Percentiles rank a stretch among this genome's conserved stretches.
These are phyloP conservation scores for Lasiodiplodia sp. DNA, from an alignment of 2,329 filamentous ascomycete genomes.

Conservation along the genomic window DNA sequence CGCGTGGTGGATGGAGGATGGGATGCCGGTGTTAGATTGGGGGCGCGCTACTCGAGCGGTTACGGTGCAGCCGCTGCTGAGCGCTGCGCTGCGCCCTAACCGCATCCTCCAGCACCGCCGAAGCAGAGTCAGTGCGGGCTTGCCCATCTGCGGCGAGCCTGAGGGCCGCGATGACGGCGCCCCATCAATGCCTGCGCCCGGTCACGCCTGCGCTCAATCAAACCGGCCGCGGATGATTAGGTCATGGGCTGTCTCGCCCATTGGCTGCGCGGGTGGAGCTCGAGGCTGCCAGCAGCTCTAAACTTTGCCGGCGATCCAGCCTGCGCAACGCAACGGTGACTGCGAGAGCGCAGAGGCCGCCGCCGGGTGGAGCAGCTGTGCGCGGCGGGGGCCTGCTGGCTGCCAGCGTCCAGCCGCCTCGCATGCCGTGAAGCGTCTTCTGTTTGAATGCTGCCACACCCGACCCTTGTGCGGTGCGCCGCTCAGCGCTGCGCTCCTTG, in stretches of 20 bases:
- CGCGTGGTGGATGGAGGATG: constrained; percentile 28
- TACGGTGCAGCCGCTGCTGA: constrained; percentile 23
- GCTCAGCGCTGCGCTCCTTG: constrained; percentile 24
- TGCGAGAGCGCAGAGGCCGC: not conserved
- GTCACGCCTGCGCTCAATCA: constrained; percentile 26
- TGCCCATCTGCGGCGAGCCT: constrained; percentile 26
- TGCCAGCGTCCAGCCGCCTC: not conserved
- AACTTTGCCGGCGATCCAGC: constrained; percentile 24
- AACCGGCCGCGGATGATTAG: constrained; percentile 22
- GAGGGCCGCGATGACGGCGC: constrained; percentile 23
- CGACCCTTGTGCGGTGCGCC: constrained; percentile 27
- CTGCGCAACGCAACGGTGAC: constrained; percentile 19
- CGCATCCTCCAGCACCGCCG: constrained; percentile 27
- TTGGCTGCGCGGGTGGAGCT: constrained; percentile 22
- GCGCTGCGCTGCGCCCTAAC: constrained; percentile 28
- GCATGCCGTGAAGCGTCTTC: constrained; percentile 23
- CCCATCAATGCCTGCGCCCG: constrained; percentile 22
- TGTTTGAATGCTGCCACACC: constrained; percentile 25
- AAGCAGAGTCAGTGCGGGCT: constrained; percentile 28
- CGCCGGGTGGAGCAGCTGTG: constrained; percentile 4
- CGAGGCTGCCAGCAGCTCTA: constrained; percentile 17
- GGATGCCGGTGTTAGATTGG: constrained; percentile 29
- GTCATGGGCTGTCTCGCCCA: constrained; percentile 25
- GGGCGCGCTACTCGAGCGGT: constrained; percentile 27
- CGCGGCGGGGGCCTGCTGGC: not conserved